phyloP scores from a whole-genome alignment of 2,329 filamentous ascomycete species.

The Rachicladosporium sp. region DNA sequence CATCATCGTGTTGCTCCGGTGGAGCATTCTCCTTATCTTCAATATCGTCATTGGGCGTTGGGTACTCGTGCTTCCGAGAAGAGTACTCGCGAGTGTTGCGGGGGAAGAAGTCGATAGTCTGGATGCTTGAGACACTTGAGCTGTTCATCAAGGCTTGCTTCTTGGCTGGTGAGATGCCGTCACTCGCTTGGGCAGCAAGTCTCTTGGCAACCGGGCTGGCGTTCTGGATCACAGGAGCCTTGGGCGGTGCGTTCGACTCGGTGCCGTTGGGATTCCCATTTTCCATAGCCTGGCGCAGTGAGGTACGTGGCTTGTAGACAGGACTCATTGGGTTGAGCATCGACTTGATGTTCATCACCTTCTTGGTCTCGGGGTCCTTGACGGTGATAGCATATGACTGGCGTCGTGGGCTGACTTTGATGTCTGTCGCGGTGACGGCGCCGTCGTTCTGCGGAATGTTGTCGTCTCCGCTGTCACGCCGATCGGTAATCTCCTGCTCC shows the following conservation, averaged over 20 bases:
- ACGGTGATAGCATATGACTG: constrained; percentile 23
- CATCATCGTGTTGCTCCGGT: neutral
- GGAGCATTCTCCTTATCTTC: constrained; percentile 13
- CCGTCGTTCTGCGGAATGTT: constrained; percentile 17
- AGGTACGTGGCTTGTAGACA: constrained; percentile 22
- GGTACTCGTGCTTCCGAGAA: constrained; percentile 20
- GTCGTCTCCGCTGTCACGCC: neutral
- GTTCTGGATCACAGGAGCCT: neutral
- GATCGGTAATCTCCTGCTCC: neutral
- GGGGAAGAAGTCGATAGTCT: constrained; percentile 28
- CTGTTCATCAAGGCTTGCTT: constrained; percentile 15
- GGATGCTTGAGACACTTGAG: constrained; percentile 25
- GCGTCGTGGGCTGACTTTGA: constrained; percentile 11
- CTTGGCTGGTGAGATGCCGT: constrained; percentile 13
- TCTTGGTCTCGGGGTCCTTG: constrained; percentile 19
- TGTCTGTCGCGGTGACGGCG: constrained; percentile 11
- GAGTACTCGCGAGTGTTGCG: constrained; percentile 26
- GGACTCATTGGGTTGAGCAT: constrained; percentile 27
- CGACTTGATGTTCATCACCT: constrained; percentile 15
- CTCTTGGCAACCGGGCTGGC: neutral
- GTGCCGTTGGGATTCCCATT: neutral
- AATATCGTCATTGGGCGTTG: constrained; percentile 6
- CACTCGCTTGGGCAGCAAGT: neutral
- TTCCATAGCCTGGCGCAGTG: constrained; percentile 1
- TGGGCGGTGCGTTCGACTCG: constrained; percentile 5